These are phyloP conservation scores for Macrolepiota dolichaula DNA, from an alignment of 768 basidiomycete species.

Conservation along the genomic window DNA sequence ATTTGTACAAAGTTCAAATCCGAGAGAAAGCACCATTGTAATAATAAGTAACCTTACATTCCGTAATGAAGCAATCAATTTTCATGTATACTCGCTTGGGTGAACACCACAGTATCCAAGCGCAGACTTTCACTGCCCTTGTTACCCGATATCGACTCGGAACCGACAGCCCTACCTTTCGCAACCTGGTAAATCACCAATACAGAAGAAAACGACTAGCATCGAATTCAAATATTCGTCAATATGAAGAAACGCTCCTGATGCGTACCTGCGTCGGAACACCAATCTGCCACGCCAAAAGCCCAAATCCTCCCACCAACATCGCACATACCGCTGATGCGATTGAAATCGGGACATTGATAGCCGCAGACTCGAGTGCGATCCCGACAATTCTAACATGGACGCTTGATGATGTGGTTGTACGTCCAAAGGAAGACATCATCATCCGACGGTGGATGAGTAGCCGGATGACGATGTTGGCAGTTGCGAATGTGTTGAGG, in stretches of 20 bases:
- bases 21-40: no score
- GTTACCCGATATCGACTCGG: background rate
- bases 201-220: background rate
- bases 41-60: no score
- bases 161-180: background rate
- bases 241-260: no score
- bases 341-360: background rate
- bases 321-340: background rate
- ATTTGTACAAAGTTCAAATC: no score
- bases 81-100: background rate
- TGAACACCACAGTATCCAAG: background rate
- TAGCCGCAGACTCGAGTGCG: background rate
- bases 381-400: background rate
- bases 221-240: no score
- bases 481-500: slow-evolving; percentile 3
- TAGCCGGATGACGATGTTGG: background rate
- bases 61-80: background rate
- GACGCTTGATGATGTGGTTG: background rate
- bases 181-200: slow-evolving; percentile 3
- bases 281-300: background rate
- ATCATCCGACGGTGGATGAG: slow-evolving; percentile 1
- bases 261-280: slow-evolving; percentile 4
- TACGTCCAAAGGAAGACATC: background rate
- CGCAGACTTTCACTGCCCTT: background rate
- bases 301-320: background rate